These are phyloP conservation scores for Haplosporangium sp. DNA, from an alignment of 371 early-diverging fungal species.

Conservation along the genomic window DNA sequence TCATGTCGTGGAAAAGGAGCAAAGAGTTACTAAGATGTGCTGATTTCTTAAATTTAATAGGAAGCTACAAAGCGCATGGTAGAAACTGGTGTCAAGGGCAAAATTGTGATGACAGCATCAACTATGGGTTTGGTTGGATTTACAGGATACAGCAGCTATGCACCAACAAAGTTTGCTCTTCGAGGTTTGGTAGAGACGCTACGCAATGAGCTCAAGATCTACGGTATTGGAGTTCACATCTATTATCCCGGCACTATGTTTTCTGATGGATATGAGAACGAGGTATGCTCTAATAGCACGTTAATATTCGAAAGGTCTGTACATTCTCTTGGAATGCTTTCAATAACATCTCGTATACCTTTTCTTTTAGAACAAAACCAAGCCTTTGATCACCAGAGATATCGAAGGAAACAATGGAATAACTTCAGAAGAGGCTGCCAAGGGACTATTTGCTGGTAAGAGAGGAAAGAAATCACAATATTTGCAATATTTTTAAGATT, in stretches of 20 bases:
- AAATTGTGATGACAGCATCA: conserved; percentile 85
- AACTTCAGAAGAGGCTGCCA: conserved; percentile 72
- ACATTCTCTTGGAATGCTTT: background rate
- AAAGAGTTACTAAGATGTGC: background rate
- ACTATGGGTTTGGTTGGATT: conserved; percentile 81
- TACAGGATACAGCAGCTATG: conserved; percentile 86
- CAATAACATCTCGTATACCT: background rate
- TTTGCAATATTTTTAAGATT: no score
- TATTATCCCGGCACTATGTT: conserved; percentile 87
- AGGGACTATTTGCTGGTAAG: conserved; percentile 42
- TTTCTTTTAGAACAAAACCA: conserved; percentile 70
- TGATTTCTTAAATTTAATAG: conserved; percentile 35
- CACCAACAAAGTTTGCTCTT: conserved; percentile 88
- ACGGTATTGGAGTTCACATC: conserved; percentile 80
- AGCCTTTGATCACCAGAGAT: conserved; percentile 83
- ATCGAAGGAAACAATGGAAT: conserved; percentile 81
- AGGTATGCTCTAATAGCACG: conserved; percentile 52
- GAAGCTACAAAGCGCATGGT: conserved; percentile 78
- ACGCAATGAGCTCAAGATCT: conserved; percentile 78
- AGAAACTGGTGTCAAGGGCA: conserved; percentile 70
- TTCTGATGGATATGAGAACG: conserved; percentile 83
- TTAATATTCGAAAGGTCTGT: background rate
- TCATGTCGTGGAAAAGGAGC: background rate
- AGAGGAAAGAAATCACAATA: background rate
- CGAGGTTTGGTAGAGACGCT: conserved; percentile 82